phyloP scores from a whole-genome alignment of 345 rosid species.

The Tarenaya hassleriana region DNA sequence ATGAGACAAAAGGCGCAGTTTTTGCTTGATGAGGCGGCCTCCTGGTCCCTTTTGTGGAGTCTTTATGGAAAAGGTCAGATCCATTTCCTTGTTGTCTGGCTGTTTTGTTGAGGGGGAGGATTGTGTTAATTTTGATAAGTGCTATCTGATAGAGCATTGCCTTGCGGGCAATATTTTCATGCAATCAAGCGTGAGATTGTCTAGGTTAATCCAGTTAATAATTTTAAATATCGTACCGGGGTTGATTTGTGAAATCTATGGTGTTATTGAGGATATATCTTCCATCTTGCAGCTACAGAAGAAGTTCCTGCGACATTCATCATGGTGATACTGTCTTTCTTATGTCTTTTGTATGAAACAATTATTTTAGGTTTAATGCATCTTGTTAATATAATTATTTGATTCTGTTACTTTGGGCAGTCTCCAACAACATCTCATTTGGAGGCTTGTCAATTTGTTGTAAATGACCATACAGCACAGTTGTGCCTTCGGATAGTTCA shows the following conservation, averaged over 20 bases:
- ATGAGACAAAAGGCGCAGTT: constrained; percentile 94
- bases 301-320: constrained; percentile 56
- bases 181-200: constrained; percentile 3
- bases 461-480: constrained; percentile 82
- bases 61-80: constrained; percentile 81
- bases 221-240: background rate
- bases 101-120: background rate
- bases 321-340: constrained; percentile 40
- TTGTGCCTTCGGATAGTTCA: constrained; percentile 88
- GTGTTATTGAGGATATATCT: constrained; percentile 8
- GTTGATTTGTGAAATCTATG: background rate
- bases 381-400: constrained; percentile 15
- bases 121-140: constrained; percentile 7
- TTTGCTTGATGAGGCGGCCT: constrained; percentile 92
- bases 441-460: constrained; percentile 88
- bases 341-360: constrained; percentile 2
- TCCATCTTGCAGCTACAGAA: constrained; percentile 66
- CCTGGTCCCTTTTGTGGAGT: constrained; percentile 98
- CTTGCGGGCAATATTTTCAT: constrained; percentile 16
- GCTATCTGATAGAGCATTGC: constrained; percentile 17
- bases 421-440: constrained; percentile 86
- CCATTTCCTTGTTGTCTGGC: constrained; percentile 9
- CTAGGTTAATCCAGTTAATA: background rate
- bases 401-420: constrained; percentile 33
- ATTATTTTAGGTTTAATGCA: constrained; percentile 4